phyloP scores from a whole-genome alignment of 2,329 filamentous ascomycete species.

The Monilinia fructigena region DNA sequence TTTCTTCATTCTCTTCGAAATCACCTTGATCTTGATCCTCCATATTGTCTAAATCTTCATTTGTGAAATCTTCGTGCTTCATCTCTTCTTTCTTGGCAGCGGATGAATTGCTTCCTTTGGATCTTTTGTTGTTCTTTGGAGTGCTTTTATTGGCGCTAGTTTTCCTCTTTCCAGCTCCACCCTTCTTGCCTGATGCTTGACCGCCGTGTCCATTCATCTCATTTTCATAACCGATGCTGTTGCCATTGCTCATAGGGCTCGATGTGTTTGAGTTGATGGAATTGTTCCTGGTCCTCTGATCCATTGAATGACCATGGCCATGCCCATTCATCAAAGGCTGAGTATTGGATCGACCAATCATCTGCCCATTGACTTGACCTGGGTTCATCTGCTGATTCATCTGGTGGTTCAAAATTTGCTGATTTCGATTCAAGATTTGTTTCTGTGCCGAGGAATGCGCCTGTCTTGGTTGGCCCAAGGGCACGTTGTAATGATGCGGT shows the following conservation, averaged over 20 bases:
- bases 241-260: slow-evolving; percentile 7
- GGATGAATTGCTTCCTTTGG: neutral
- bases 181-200: slow-evolving; percentile 4
- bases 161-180: neutral
- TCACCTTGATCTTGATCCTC: slow-evolving; percentile 41
- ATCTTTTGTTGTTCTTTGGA: slow-evolving; percentile 2
- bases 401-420: slow-evolving; percentile 32
- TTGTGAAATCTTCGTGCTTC: slow-evolving; percentile 14
- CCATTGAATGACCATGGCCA: neutral
- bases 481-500: slow-evolving; percentile 42
- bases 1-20: slow-evolving; percentile 55
- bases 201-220: slow-evolving; percentile 6
- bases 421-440: slow-evolving; percentile 49
- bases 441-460: neutral
- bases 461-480: neutral
- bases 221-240: neutral
- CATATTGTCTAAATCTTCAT: slow-evolving; percentile 9
- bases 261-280: slow-evolving; percentile 11
- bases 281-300: neutral
- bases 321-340: neutral
- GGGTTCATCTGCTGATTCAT: slow-evolving; percentile 8
- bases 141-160: neutral
- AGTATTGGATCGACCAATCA: neutral
- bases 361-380: neutral
- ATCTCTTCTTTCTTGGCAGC: neutral